Evolutionary conservation across 2,329 filamentous ascomycete genomes (phyloP).

Genomic region (Penicillium sp.): DNA sequence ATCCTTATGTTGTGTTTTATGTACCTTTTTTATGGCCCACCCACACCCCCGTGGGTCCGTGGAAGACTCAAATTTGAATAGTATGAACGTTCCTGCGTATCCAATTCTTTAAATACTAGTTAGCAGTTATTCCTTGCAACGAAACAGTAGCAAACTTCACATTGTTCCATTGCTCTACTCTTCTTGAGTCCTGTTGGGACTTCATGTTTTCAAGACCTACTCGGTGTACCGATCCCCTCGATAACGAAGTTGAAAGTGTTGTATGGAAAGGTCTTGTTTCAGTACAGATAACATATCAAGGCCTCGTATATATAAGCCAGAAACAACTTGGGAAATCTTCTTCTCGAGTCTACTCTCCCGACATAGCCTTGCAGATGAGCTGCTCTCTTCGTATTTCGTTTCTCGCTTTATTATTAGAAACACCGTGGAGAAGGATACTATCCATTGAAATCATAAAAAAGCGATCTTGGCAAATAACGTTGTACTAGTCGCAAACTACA

Average conservation of each 20-base stretch:
- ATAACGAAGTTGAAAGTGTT: conserved; percentile 15
- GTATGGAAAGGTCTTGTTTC: no score
- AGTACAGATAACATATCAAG: no score
- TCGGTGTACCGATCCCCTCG: conserved; percentile 19
- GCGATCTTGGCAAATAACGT: neutral
- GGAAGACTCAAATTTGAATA: neutral
- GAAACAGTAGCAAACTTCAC: neutral
- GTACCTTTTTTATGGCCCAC: neutral
- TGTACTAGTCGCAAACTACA: neutral
- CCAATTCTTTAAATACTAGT: neutral
- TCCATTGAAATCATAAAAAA: neutral
- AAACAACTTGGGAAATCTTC: neutral
- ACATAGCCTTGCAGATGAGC: neutral
- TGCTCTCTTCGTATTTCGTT: conserved; percentile 3
- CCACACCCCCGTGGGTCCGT: neutral
- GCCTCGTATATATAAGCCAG: no score
- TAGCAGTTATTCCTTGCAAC: neutral
- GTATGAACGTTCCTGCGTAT: neutral
- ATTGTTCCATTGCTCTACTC: neutral
- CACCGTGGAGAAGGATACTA: neutral
- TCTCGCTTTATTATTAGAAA: neutral
- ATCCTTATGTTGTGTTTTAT: neutral
- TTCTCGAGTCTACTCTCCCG: neutral
- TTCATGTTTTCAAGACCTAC: conserved; percentile 16
- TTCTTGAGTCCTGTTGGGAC: conserved; percentile 9